A percentile compares a stretch with the other conserved stretches of the same genome.
phyloP scores from a whole-genome alignment of 2,329 filamentous ascomycete species.

The Cylindrodendrum hubeiense region DNA sequence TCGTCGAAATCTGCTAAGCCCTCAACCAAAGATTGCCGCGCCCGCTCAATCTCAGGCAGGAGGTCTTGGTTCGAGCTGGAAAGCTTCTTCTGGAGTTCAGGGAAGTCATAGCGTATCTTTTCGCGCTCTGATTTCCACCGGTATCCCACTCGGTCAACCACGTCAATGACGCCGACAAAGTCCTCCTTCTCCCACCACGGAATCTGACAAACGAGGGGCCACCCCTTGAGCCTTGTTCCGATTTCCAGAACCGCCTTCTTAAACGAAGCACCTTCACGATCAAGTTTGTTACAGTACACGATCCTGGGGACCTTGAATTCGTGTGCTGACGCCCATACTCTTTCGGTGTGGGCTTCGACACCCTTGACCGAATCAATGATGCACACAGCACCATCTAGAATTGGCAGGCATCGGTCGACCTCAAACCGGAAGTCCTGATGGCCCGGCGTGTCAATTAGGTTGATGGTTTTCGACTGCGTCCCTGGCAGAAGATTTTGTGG shows the following conservation, averaged over 20 bases:
- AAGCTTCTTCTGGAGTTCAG: slow-evolving; percentile 56
- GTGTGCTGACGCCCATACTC: slow-evolving; percentile 93
- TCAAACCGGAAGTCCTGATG: slow-evolving; percentile 99
- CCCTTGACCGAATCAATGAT: slow-evolving; percentile 93
- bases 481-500: slow-evolving; percentile 55
- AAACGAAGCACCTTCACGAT: slow-evolving; percentile 84
- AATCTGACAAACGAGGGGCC: slow-evolving; percentile 93
- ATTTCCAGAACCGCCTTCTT: slow-evolving; percentile 88
- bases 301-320: slow-evolving; percentile 86
- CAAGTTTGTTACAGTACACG: slow-evolving; percentile 83
- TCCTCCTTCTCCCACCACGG: slow-evolving; percentile 91
- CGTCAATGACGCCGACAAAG: slow-evolving; percentile 88
- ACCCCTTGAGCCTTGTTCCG: slow-evolving; percentile 81
- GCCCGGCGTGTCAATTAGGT: slow-evolving; percentile 95
- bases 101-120: slow-evolving; percentile 51
- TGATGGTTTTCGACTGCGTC: slow-evolving; percentile 75
- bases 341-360: slow-evolving; percentile 96
- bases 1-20: slow-evolving; percentile 91
- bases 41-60: slow-evolving; percentile 78
- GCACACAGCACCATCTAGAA: slow-evolving; percentile 91
- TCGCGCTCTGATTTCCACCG: slow-evolving; percentile 70
- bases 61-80: slow-evolving; percentile 60
- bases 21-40: slow-evolving; percentile 84
- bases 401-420: slow-evolving; percentile 88
- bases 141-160: slow-evolving; percentile 80